Base-by-base conservation (phyloP, 2,329 filamentous ascomycete species). In the Epichloe typhina region DNA sequence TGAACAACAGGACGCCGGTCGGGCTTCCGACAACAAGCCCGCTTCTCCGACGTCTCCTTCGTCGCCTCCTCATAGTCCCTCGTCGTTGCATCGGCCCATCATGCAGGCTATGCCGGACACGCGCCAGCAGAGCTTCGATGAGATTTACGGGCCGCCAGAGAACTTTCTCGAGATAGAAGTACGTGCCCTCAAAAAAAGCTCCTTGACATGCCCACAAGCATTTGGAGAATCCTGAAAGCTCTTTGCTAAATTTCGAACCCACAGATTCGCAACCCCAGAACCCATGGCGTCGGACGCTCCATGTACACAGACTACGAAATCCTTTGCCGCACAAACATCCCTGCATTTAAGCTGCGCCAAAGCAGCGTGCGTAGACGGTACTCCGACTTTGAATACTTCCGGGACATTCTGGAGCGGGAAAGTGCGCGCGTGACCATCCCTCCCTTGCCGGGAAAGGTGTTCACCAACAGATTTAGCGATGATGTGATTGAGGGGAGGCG, bases 281-380 rank as follows among this genome's bases (percentile, higher is more conserved):
- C 90, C 31, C 88, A 95, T 69, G 93, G 94, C 66, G 89, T 93
- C 64, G 91, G 90, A 57, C 87, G 93, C 59, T 81, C 82, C 72
- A 95, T 95, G 89, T 97, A 97, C 75, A 98, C 93, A 50, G 93
- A 94, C 71, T 98, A 97, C 76, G 90, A 97, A 70, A 96, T 98
- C 64, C 79, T 95, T 61, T 95, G 93, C 74, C 84, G 87, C 62
- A 98, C 93, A 71, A 98, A 98, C 73, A 98, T 98, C 65, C 93
- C 93, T 52, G 90, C 93, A 61, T 98, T 98, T 79, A 97, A 97
- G 74, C 82, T 96, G 61, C 88, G 90, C 58, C 80, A 86, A 66
- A 89, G 83, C 57, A 81, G 83, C 59, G 93, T 98, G 55, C 88
- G 90, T 59, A 83, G 93, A 55, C 88, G 93, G 49, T 98, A 98